phyloP scores from a whole-genome alignment of 306 rosid genomes.

The Cucumis sativus region DNA sequence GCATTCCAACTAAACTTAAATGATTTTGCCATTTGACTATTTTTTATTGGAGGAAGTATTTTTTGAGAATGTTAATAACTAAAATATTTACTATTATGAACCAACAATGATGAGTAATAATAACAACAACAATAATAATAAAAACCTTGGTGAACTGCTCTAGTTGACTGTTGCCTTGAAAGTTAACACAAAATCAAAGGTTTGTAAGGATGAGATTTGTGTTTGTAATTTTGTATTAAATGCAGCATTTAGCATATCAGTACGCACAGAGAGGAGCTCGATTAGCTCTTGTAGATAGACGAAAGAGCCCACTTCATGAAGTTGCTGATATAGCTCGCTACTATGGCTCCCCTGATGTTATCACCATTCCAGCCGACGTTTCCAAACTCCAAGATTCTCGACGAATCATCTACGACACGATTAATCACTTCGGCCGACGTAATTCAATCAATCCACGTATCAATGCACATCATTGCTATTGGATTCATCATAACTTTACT shows the following conservation, averaged over 20 bases:
- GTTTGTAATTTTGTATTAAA: not conserved
- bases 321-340: conserved; percentile 34
- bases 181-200: not conserved
- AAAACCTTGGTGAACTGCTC: no score
- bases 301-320: conserved; percentile 20
- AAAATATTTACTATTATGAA: no score
- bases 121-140: no score
- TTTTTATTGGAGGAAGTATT: no score
- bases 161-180: no score
- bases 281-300: conserved; percentile 39
- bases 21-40: no score
- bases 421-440: conserved; percentile 39
- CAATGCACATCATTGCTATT: no score
- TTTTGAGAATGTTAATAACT: no score
- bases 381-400: conserved; percentile 35
- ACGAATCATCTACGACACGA: conserved; percentile 37
- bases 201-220: conserved; percentile 1
- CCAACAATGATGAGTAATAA: no score
- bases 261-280: conserved; percentile 51
- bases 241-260: conserved; percentile 54
- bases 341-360: conserved; percentile 46
- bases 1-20: no score
- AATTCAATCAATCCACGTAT: not conserved
- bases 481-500: no score
- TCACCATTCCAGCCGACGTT: conserved; percentile 37